These are phyloP conservation scores for Pythium phragmiticola DNA, from an alignment of 352 stramenopile species.

Conservation along the genomic window DNA sequence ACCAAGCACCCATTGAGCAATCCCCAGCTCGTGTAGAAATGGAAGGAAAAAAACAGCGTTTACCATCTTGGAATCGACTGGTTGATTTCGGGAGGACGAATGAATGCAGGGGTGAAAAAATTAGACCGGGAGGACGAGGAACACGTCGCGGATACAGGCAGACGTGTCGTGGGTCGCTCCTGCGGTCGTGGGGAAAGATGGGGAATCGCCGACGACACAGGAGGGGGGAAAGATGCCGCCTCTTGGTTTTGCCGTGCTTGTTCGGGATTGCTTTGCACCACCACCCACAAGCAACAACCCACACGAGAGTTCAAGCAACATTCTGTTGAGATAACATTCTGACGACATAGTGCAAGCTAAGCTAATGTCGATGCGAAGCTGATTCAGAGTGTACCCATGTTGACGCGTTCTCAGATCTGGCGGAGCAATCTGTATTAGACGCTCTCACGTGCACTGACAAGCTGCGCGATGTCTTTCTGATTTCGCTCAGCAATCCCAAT, in stretches of 20 bases:
- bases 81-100: neutral
- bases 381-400: neutral
- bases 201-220: neutral
- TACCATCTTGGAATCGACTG: constrained; percentile 1
- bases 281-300: neutral
- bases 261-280: neutral
- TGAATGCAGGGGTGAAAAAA: constrained; percentile 2
- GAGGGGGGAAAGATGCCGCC: neutral
- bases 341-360: neutral
- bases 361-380: neutral
- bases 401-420: neutral
- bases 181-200: neutral
- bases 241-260: neutral
- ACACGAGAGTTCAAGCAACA: neutral
- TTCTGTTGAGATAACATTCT: neutral
- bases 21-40: neutral
- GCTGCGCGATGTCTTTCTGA: too few relatives aligned
- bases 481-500: too few relatives aligned
- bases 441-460: too few relatives aligned
- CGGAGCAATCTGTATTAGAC: too few relatives aligned
- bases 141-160: too few relatives aligned
- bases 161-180: neutral
- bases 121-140: constrained; percentile 2
- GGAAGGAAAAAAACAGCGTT: neutral
- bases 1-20: neutral